Conservation (phyloP, 305 asterid species). For the Plantago coronopus region DNA sequence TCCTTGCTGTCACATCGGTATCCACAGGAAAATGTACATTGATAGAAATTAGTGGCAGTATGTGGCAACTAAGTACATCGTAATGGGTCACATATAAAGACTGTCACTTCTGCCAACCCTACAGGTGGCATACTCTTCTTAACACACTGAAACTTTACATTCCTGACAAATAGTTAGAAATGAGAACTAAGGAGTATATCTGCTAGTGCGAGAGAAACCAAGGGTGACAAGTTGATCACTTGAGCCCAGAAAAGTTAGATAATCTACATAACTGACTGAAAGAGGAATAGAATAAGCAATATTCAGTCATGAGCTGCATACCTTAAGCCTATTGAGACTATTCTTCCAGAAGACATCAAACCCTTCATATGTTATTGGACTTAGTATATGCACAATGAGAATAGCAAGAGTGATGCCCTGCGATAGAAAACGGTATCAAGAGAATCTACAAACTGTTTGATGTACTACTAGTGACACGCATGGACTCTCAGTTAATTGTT, state of each 20-base stretch:
- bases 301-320: conserved; percentile 26
- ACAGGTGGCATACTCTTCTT: not conserved
- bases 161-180: not conserved
- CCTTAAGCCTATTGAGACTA: conserved; percentile 68
- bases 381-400: conserved; percentile 61
- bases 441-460: no score
- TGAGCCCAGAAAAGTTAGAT: conserved; percentile 17
- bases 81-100: not conserved
- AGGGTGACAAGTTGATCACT: conserved; percentile 10
- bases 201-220: not conserved
- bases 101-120: not conserved
- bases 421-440: conserved; percentile 15
- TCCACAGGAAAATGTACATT: not conserved
- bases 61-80: not conserved
- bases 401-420: conserved; percentile 71
- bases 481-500: no score
- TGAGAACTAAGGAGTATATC: conserved; percentile 8
- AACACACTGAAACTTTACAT: not conserved
- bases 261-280: conserved; percentile 8
- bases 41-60: not conserved
- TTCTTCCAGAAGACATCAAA: conserved; percentile 61
- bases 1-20: not conserved
- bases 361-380: conserved; percentile 85
- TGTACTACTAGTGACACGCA: no score
- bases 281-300: conserved; percentile 17